These are phyloP conservation scores for Aspergillus fijiensis DNA, from an alignment of 2,329 filamentous ascomycete species.

Conservation along the genomic window DNA sequence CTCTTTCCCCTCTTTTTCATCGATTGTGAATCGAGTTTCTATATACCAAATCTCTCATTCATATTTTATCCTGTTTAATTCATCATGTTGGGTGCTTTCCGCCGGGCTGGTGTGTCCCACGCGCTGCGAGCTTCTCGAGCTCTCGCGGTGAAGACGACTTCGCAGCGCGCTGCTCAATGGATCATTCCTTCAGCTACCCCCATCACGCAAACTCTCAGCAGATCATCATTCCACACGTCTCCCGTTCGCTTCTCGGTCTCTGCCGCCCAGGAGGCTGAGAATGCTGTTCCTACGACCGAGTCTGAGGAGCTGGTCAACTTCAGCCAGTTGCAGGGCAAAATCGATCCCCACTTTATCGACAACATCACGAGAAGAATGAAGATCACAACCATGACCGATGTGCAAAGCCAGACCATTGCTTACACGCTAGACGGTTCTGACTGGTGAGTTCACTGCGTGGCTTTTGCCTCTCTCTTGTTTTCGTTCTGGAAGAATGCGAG, in stretches of 20 bases:
- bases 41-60: conserved; percentile 1
- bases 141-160: conserved; percentile 27
- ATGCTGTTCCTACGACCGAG: conserved; percentile 13
- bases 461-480: background rate
- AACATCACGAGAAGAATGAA: conserved; percentile 71
- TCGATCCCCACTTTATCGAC: conserved; percentile 65
- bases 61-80: background rate
- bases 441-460: conserved; percentile 59
- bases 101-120: conserved; percentile 39
- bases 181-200: conserved; percentile 22
- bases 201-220: conserved; percentile 22
- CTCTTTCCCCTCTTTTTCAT: conserved; percentile 4
- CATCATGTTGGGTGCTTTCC: conserved; percentile 42
- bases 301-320: conserved; percentile 37
- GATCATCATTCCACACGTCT: conserved; percentile 35
- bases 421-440: conserved; percentile 77
- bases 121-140: conserved; percentile 36
- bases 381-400: conserved; percentile 85
- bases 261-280: conserved; percentile 25
- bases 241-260: conserved; percentile 26
- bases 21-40: background rate
- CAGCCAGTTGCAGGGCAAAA: conserved; percentile 42
- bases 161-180: conserved; percentile 31
- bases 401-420: conserved; percentile 81
- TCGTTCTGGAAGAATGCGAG: background rate